Evolutionary conservation across 2,329 filamentous ascomycete genomes (phyloP).

Genomic region (Sphaerulina vaccinii): DNA sequence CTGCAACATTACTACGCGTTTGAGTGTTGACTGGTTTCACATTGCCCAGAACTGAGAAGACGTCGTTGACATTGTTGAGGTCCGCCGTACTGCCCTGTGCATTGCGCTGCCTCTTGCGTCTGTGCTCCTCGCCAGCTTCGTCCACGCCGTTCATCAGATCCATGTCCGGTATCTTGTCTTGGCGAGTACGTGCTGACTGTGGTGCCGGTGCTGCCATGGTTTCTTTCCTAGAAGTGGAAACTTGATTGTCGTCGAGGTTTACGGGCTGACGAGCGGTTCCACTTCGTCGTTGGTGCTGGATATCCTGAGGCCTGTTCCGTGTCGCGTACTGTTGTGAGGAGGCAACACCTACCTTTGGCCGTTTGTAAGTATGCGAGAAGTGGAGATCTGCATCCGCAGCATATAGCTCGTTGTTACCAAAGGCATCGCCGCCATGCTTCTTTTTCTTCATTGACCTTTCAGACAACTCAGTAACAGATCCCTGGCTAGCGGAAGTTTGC

Average conservation of each 20-base stretch:
- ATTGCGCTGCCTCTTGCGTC: background rate
- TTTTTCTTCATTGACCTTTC: background rate
- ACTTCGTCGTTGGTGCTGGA: background rate
- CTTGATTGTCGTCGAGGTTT: background rate
- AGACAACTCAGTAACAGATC: background rate
- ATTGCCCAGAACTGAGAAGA: background rate
- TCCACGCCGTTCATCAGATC: background rate
- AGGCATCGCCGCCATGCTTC: constrained; percentile 1
- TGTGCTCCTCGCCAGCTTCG: background rate
- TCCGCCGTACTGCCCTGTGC: background rate
- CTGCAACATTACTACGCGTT: background rate
- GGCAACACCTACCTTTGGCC: background rate
- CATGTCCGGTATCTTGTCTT: background rate
- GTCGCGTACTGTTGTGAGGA: background rate
- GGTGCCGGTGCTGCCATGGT: background rate
- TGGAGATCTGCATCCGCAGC: background rate
- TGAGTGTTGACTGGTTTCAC: background rate
- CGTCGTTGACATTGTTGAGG: background rate
- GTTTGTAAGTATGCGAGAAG: too few relatives aligned
- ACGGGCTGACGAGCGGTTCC: background rate
- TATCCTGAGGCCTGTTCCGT: background rate
- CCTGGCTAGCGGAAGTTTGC: background rate
- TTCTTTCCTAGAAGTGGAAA: background rate
- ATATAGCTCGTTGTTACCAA: constrained; percentile 4
- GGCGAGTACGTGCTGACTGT: background rate